Evolutionary conservation across 2,329 filamentous ascomycete genomes (phyloP), one percentile per base, ranked within the genome.

Genomic region (Lachnellula subtilissima): DNA sequence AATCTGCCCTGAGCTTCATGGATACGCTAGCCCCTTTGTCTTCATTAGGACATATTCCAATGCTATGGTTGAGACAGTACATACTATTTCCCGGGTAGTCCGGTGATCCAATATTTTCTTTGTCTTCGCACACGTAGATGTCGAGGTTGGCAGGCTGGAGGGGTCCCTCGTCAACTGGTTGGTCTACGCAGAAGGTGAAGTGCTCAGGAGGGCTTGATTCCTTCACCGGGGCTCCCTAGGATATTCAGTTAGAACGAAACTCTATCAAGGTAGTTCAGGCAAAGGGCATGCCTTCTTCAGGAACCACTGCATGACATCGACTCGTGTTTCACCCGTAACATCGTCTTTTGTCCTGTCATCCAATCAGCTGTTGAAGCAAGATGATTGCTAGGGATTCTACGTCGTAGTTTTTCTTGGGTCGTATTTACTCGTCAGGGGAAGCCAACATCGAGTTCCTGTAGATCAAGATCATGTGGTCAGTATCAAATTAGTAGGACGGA

Each of bases 261-360:
- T 25, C 39, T 23, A 15, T 5, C 11, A 15, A 8, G 4, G 6
- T 8, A n/a, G 6, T 8, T 3, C 37, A 17, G n/a, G 14, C 14
- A 40, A 15, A 28, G 9, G n/a, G 3, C 51, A 17, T 15, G 48
- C 52, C 22, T 53, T 54, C 6, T 42, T 35, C 4, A 54, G 22
- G 12, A 54, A 32, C 51, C 52, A 54, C 2, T 49, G 35, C 36
- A 54, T 54, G 28, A 40, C 36, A 17, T 48, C n/a, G 14, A 49
- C 22, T 11, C 35, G 35, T 32, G 32, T 15, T 9, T 19, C 52
- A 11, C 52, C 45, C 15, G n/a, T 47, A 39, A 48, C 17, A 22
- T 37, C 45, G 14, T 49, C 43, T 25, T 8, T 17, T 28, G 23
- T 23, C 45, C 52, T 48, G 19, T 11, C 14, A 15, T 19, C 23